phyloP scores from a whole-genome alignment of 2,329 filamentous ascomycete genomes.

The Davidsoniella australis region DNA sequence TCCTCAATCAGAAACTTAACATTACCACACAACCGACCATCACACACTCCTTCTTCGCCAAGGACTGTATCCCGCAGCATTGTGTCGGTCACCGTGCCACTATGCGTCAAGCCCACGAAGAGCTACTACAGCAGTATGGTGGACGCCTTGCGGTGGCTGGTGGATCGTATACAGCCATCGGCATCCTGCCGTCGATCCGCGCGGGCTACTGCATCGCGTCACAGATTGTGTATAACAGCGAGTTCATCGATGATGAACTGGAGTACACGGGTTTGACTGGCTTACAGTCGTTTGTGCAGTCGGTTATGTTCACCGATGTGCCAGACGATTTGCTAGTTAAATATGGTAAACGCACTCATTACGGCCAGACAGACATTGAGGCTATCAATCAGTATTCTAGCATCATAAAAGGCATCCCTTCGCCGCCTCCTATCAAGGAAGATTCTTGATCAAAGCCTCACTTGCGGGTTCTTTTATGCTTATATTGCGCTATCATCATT shows the following conservation, averaged over 20 bases:
- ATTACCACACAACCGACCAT: conserved; percentile 35
- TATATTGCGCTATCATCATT: too few relatives aligned
- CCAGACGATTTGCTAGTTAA: neutral
- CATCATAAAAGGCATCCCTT: neutral
- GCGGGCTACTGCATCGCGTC: conserved; percentile 29
- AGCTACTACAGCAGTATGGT: conserved; percentile 38
- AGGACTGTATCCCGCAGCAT: conserved; percentile 82
- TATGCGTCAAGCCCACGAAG: conserved; percentile 38
- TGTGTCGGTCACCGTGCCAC: conserved; percentile 55
- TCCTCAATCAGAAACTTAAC: conserved; percentile 38
- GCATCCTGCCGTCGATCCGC: conserved; percentile 34
- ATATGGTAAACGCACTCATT: conserved; percentile 4
- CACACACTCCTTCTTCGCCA: conserved; percentile 39
- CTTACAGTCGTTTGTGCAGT: conserved; percentile 1
- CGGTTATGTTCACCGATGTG: conserved; percentile 16
- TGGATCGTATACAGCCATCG: conserved; percentile 35
- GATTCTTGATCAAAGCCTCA: neutral
- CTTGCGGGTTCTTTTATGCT: too few relatives aligned
- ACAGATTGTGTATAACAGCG: conserved; percentile 19
- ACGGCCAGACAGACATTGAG: neutral
- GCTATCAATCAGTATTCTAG: neutral
- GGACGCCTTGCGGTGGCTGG: conserved; percentile 48
- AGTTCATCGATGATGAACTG: conserved; percentile 13
- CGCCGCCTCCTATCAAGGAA: neutral
- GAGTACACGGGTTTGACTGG: conserved; percentile 20